Percentiles rank a stretch among this genome's conserved stretches.
Evolutionary conservation across 1,139 yeast genomes (phyloP).

Genomic region (Nakaseomyces nivariensis): DNA sequence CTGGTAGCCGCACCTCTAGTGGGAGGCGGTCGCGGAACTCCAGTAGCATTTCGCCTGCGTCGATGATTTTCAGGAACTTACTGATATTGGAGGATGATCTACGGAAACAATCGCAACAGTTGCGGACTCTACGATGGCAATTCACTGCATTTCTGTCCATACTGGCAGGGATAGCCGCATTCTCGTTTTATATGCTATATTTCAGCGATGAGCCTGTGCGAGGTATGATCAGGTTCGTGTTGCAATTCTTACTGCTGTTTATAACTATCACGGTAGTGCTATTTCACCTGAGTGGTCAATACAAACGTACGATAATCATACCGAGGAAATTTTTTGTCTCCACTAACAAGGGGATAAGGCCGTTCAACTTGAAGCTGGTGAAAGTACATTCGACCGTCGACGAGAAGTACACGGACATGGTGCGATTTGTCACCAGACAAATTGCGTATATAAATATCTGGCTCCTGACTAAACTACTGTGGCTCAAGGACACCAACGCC

Average conservation of each 20-base stretch:
- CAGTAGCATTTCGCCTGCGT: slow-evolving; percentile 43
- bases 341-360: slow-evolving; percentile 81
- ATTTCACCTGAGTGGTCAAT: slow-evolving; percentile 84
- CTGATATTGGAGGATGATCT: slow-evolving; percentile 77
- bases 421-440: slow-evolving; percentile 26
- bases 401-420: slow-evolving; percentile 42
- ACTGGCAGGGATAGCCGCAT: slow-evolving; percentile 33
- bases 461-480: slow-evolving; percentile 11
- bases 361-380: slow-evolving; percentile 68
- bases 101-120: slow-evolving; percentile 69
- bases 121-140: slow-evolving; percentile 58
- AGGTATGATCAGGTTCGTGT: slow-evolving; percentile 33
- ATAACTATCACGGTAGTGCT: slow-evolving; percentile 60
- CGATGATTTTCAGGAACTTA: slow-evolving; percentile 69
- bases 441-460: slow-evolving; percentile 21
- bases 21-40: slow-evolving; percentile 22
- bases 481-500: slow-evolving; percentile 11
- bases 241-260: slow-evolving; percentile 58
- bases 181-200: slow-evolving; percentile 30
- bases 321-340: slow-evolving; percentile 71
- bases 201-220: slow-evolving; percentile 16
- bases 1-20: slow-evolving; percentile 27
- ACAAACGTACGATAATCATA: slow-evolving; percentile 69
- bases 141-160: slow-evolving; percentile 61
- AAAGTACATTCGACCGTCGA: slow-evolving; percentile 52